Evolutionary conservation across 441 rosid genomes (phyloP).

Genomic region (Capsella rubella): DNA sequence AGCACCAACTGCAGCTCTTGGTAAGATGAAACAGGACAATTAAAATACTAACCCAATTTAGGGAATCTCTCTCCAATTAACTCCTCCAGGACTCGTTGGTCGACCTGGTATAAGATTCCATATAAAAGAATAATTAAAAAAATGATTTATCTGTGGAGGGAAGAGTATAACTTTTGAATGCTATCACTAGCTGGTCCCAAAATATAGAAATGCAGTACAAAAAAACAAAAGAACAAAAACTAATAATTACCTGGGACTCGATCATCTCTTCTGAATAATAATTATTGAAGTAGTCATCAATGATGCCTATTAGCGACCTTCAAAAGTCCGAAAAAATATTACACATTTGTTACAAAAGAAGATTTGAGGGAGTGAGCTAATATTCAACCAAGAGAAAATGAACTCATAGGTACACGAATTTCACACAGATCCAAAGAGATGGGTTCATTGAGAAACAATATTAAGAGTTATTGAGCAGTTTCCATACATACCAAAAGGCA

Average conservation of each 20-base stretch:
- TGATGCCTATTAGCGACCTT: constrained; percentile 89
- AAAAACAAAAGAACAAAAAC: background rate
- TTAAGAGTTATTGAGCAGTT: constrained; percentile 7
- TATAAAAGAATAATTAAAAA: constrained; percentile 14
- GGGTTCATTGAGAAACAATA: constrained; percentile 3
- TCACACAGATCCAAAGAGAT: constrained; percentile 13
- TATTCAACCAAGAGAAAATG: constrained; percentile 13
- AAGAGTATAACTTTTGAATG: constrained; percentile 16
- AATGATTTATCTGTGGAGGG: background rate
- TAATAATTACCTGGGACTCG: constrained; percentile 84
- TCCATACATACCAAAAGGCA: constrained; percentile 85
- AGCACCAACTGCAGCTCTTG: constrained; percentile 19
- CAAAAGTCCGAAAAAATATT: constrained; percentile 36
- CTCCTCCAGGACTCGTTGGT: constrained; percentile 95
- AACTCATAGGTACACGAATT: constrained; percentile 25
- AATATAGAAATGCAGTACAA: background rate
- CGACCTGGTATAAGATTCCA: constrained; percentile 70
- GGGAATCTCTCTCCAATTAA: constrained; percentile 94
- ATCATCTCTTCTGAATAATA: constrained; percentile 99
- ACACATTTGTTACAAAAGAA: background rate
- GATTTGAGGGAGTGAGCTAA: constrained; percentile 15
- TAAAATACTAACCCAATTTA: constrained; percentile 71
- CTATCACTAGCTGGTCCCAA: constrained; percentile 15
- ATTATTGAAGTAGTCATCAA: constrained; percentile 95
- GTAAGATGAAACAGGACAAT: constrained; percentile 11